Base-by-base conservation (phyloP, 148 eudicot species). In the Fallopia convolvulus region DNA sequence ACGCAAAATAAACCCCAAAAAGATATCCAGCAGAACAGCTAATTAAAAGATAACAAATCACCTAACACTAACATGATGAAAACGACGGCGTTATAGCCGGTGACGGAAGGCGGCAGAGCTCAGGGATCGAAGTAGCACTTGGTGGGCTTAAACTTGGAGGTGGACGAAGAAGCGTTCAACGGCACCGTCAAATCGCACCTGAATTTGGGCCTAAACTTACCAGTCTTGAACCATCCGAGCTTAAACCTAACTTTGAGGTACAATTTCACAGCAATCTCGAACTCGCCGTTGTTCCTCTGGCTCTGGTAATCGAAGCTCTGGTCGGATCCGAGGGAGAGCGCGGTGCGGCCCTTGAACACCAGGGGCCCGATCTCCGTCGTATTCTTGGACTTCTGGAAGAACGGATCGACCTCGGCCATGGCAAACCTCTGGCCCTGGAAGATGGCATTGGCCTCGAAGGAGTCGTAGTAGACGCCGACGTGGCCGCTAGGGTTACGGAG, bases 401-500 rank as follows among this genome's bases (percentile, higher is more conserved):
- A 89, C 33, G n/a, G 74, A 3, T 50, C 52, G 73, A 84, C 41
- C 0, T 68, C 3, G 6, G 14, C 49, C 20, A 78, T 32, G 2
- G 46, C 63, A 71, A 91, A 83, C 8, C 90, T 71, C 72, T 85
- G 83, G n/a, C 79, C 91, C 26, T 80, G 70, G 77, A 88, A 91
- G 6, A 75, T 75, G 6, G 82, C 88, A 40, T 87, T 79, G 0
- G 85, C 88, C 70, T 89, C 88, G 46, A 91, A 74, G 8, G 46
- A 46, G 75, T 91, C 92, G 81, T 87, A 91, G 84, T 91, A 91
- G 71, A 91, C 79, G 10, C 92, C 89, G 77, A 91, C 78, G 39
- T 84, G 83, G 40, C 80, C 82, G 83, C 92, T 93, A 0, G 98
- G 98, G 84, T 93, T 93, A 0, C 98, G 87, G 18, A 85, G 81